Percentiles rank a stretch among this genome's conserved stretches.
These are phyloP conservation scores for Zymoseptoria brevis DNA, from an alignment of 2,329 filamentous ascomycete genomes.

Conservation along the genomic window DNA sequence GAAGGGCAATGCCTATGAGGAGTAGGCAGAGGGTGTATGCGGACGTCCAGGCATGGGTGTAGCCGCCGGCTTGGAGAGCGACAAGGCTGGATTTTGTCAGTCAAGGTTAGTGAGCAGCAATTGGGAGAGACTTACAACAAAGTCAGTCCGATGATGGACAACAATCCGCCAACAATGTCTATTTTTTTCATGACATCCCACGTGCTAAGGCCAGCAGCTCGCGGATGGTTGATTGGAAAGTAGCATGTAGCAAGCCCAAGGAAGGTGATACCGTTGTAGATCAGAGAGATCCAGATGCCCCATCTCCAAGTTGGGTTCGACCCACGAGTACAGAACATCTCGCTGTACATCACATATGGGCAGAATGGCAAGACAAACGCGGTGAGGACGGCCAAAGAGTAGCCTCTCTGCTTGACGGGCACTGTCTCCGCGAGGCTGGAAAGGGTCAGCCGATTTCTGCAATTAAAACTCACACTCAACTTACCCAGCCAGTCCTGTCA, in stretches of 20 bases:
- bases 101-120: not conserved
- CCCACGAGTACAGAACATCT: constrained; percentile 43
- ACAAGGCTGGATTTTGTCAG: constrained; percentile 23
- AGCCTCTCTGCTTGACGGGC: constrained; percentile 19
- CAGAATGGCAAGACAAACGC: constrained; percentile 48
- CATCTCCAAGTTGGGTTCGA: constrained; percentile 44
- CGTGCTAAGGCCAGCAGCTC: constrained; percentile 33
- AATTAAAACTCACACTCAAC: not conserved
- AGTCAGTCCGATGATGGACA: constrained; percentile 43
- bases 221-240: constrained; percentile 43
- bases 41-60: constrained; percentile 33
- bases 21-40: constrained; percentile 33
- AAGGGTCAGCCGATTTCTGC: constrained; percentile 1
- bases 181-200: constrained; percentile 38
- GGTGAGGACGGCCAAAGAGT: constrained; percentile 19
- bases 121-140: constrained; percentile 25
- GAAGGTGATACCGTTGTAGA: constrained; percentile 19
- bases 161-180: constrained; percentile 45
- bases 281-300: constrained; percentile 29
- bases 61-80: constrained; percentile 34
- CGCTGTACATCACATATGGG: constrained; percentile 53
- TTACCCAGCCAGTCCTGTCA: constrained; percentile 56
- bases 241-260: constrained; percentile 40
- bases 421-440: constrained; percentile 19
- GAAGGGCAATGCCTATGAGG: constrained; percentile 30